Evolutionary conservation across 805 yeast species (phyloP), one percentile per base, ranked within the genome.

Genomic region (Gaillardinia entomophila): DNA sequence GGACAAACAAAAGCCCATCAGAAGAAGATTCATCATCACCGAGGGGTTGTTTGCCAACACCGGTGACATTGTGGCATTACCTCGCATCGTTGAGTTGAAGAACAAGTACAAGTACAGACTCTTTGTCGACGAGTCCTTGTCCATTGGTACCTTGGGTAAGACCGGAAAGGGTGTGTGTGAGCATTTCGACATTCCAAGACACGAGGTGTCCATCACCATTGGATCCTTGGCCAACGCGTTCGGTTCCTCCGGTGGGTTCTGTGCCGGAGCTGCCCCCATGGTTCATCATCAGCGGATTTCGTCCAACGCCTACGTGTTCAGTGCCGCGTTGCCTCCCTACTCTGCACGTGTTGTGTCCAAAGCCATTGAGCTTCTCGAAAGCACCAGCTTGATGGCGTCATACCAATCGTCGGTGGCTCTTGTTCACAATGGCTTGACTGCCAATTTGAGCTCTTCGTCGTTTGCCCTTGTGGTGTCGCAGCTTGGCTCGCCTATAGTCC

Each of bases 251-350:
- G 98, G 98, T 42, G 97, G 96, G 1, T 90, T 86, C 62, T 92
- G 95, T 53, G 83, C 85, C 18, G 98, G 97, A 36, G 81, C 75
- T 26, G 58, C 65, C 16, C 81, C 81, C 34, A 86, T 92, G 87
- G 77, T 88, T 22, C 79, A 80, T 46, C 96, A 90, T 62, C 98
- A 92, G 68, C 78, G 95, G 55, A 82, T 92, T 48, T 82, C 87
- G 16, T 85, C 95, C 11, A 70, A 71, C 43, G 96, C 96, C 3
- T 92, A 87, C 54, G 92, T 92, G 39, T 92, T 86, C 56, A 83
- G 95, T 49, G 98, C 98, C 6, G 75, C 96, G 1, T 73, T 90
- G 53, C 97, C 98, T 10, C 94, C 97, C 16, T 90, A 83, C 58
- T 74, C 87, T 27, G 95, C 95, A 1, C 71, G 66, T 35, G 78